Percentiles rank a stretch among this genome's conserved stretches.
phyloP scores from a whole-genome alignment of 495 filamentous ascomycete genomes.

The Letharia lupina region DNA sequence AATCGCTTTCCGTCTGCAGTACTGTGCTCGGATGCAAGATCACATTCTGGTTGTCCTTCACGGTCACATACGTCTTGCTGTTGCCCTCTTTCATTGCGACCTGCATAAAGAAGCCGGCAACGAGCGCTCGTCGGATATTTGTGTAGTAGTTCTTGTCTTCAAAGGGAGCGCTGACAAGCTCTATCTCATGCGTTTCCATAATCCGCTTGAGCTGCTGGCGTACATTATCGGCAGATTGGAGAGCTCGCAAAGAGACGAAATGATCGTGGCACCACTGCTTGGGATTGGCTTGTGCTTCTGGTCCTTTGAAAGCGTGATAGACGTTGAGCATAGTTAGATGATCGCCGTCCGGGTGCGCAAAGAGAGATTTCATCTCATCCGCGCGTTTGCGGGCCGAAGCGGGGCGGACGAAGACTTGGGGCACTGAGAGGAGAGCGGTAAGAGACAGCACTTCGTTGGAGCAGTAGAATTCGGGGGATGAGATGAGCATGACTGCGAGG shows the following conservation, averaged over 20 bases:
- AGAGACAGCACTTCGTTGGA: constrained; percentile 97
- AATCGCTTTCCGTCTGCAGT: constrained; percentile 76
- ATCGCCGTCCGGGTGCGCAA: constrained; percentile 88
- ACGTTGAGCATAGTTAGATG: constrained; percentile 95
- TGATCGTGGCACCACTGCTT: constrained; percentile 97
- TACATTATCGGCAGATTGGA: constrained; percentile 90
- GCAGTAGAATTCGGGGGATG: constrained; percentile 95
- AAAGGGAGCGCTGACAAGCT: constrained; percentile 80
- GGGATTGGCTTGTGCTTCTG: constrained; percentile 60
- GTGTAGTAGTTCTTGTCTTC: constrained; percentile 95
- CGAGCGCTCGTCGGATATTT: constrained; percentile 91
- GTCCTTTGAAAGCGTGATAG: constrained; percentile 89
- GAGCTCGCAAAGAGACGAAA: constrained; percentile 82
- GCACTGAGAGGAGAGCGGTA: constrained; percentile 87
- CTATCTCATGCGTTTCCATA: constrained; percentile 85
- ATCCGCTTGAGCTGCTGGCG: constrained; percentile 84
- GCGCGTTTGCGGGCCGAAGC: constrained; percentile 77
- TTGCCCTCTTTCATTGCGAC: constrained; percentile 80
- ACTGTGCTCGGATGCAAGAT: constrained; percentile 89
- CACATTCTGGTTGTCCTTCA: constrained; percentile 90
- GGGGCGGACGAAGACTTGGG: constrained; percentile 87
- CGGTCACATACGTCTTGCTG: constrained; percentile 78
- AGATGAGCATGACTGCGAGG: constrained; percentile 95
- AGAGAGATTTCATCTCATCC: constrained; percentile 93
- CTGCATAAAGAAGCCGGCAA: constrained; percentile 99